Conservation (phyloP, 2,329 filamentous ascomycete species). For the Fusarium proliferatum region DNA sequence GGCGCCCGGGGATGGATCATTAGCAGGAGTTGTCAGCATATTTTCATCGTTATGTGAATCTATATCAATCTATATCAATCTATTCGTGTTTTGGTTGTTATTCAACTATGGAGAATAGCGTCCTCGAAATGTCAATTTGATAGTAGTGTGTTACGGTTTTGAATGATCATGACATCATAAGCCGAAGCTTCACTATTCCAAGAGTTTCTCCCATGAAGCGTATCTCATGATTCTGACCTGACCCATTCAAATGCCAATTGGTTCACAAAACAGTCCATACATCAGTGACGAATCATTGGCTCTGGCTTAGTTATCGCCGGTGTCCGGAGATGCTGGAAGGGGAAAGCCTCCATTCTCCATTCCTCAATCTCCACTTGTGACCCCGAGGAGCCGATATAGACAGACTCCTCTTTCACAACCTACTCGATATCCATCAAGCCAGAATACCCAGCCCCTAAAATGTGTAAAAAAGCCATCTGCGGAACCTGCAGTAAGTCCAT, state of each 20-base stretch:
- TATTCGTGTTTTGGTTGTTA: not conserved
- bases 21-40: not conserved
- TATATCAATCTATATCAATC: not conserved
- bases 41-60: not conserved
- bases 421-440: not conserved
- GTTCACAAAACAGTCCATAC: not conserved
- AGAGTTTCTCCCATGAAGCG: not conserved
- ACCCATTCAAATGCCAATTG: not conserved
- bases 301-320: conserved; percentile 24
- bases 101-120: no score
- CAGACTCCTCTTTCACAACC: not conserved
- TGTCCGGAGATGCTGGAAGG: conserved; percentile 23
- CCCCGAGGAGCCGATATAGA: conserved; percentile 6
- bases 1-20: not conserved
- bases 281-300: conserved; percentile 15
- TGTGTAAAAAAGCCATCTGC: conserved; percentile 75
- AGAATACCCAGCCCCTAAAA: conserved; percentile 46
- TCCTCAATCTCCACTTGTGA: conserved; percentile 15
- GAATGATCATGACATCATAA: conserved; percentile 18
- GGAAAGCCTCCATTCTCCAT: conserved; percentile 5
- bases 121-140: not conserved
- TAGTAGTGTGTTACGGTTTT: not conserved
- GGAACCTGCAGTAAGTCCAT: conserved; percentile 68
- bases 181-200: not conserved
- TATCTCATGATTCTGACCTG: not conserved